Base-by-base conservation (phyloP, 306 rosid genomes). In the Myrica gale region DNA sequence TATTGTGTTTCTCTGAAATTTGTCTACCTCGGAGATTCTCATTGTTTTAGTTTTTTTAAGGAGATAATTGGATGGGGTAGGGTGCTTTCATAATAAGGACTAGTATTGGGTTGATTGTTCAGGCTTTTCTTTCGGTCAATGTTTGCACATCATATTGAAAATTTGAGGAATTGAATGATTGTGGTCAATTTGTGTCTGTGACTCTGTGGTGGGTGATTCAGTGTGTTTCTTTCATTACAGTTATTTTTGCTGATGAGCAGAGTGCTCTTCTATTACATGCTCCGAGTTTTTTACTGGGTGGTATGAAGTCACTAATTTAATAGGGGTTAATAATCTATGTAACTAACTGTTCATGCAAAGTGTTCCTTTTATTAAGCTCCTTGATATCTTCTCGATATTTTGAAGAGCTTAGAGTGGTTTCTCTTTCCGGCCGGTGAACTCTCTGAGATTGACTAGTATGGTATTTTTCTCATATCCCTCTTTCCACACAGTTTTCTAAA, bases 11-110 rank as follows among this genome's bases (percentile, higher is more conserved):
- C n/a, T 72, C 69, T 10, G 13, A 73, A 50, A 78, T 60, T 74
- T 66, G 9, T 76, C 74, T 67, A 65, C 57, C 65, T 69, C 46
- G 50, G 46, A 57, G 44, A 66, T 74, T 79, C 26, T 69, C 60
- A 44, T 87, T 80, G 82, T 58, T 76, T 80, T 71, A 69, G 1
- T 23, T 55, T 23, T 71, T 78, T 53, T 55, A 71, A 76, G 75
- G 84, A 80, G 68, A 79, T 74, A 62, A 1, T 72, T 66, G 51
- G 70, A 74, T 73, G 79, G 78, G 82, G 73, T 76, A 60, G 54
- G 67, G 69, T 78, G 62, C 54, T 43, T 37, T 26, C 51, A 20
- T 73, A 55, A 19, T 2, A 32, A 32, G 37, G 13, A 15, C 26
- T 32, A 84, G 78, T 81, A 81, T 75, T 57, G 77, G 76, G 75